Evolutionary conservation across 2,329 filamentous ascomycete genomes (phyloP).

Genomic region (Amylocarpus encephaloides): DNA sequence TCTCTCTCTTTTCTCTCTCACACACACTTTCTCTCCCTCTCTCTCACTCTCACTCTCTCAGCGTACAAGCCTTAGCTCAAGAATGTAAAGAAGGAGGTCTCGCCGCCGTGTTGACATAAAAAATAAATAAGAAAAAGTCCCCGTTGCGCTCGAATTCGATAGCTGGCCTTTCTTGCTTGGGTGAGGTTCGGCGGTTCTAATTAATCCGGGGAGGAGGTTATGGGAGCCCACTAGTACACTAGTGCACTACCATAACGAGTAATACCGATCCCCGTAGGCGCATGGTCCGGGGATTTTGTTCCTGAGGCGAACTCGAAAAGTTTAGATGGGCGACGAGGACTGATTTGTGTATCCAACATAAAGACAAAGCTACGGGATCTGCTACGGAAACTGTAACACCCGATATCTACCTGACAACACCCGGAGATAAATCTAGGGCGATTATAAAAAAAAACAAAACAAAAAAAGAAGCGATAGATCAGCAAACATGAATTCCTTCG

Average conservation of each 20-base stretch:
- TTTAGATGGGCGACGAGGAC: not conserved
- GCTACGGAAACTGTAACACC: too few relatives aligned
- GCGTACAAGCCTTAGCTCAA: too few relatives aligned
- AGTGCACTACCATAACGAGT: too few relatives aligned
- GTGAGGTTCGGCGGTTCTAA: not conserved
- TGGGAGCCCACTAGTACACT: too few relatives aligned
- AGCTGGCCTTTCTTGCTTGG: constrained; percentile 9
- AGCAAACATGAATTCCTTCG: constrained; percentile 21
- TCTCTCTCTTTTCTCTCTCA: too few relatives aligned
- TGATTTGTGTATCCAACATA: too few relatives aligned
- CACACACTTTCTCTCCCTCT: too few relatives aligned
- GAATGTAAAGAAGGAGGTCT: not conserved
- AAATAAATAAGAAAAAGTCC: not conserved
- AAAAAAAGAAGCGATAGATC: constrained; percentile 24
- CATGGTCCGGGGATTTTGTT: not conserved
- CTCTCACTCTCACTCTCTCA: too few relatives aligned
- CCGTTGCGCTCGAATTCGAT: not conserved
- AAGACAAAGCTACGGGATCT: too few relatives aligned
- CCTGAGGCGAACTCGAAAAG: constrained; percentile 4
- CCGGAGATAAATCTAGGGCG: not conserved
- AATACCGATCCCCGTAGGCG: not conserved
- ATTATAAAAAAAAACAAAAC: not conserved
- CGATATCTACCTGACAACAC: too few relatives aligned
- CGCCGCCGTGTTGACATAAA: not conserved
- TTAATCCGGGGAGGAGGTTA: constrained; percentile 10